Evolutionary conservation across 371 early-diverging fungal genomes (phyloP).

Genomic region (Apophysomyces sp.): DNA sequence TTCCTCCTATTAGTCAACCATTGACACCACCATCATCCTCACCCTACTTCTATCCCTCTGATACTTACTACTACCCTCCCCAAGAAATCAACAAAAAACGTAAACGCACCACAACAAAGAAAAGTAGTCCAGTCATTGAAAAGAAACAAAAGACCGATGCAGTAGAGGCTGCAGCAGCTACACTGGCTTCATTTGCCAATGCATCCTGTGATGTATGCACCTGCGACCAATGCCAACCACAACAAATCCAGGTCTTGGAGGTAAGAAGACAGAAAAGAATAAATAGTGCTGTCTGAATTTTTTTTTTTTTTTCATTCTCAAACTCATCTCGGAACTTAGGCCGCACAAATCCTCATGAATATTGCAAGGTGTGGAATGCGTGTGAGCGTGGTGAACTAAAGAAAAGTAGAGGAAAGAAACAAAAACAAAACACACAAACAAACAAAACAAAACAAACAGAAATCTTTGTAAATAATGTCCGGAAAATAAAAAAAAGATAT

Average conservation of each 20-base stretch:
- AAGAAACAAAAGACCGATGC: slow-evolving; percentile 15
- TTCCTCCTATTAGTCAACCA: slow-evolving; percentile 6
- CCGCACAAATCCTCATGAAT: slow-evolving; percentile 52
- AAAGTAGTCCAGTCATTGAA: not conserved
- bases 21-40: not conserved
- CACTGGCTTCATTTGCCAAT: slow-evolving; percentile 42
- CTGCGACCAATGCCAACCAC: slow-evolving; percentile 25
- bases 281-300: not conserved
- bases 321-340: slow-evolving; percentile 20
- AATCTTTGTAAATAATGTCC: not conserved
- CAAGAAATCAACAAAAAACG: slow-evolving; percentile 9
- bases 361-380: slow-evolving; percentile 50
- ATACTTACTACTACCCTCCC: slow-evolving; percentile 1
- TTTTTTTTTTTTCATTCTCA: not conserved
- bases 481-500: not conserved
- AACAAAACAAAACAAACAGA: not conserved
- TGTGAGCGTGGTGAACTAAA: slow-evolving; percentile 26
- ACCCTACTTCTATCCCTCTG: not conserved
- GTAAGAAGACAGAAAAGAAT: slow-evolving; percentile 15
- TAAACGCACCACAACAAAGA: slow-evolving; percentile 9
- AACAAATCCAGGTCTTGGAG: slow-evolving; percentile 49
- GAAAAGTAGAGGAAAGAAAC: not conserved
- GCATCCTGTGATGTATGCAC: slow-evolving; percentile 2
- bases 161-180: slow-evolving; percentile 44
- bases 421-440: not conserved